Base-by-base conservation (phyloP, 164 flowering plant species). In the Euptelea pleiosperma region DNA sequence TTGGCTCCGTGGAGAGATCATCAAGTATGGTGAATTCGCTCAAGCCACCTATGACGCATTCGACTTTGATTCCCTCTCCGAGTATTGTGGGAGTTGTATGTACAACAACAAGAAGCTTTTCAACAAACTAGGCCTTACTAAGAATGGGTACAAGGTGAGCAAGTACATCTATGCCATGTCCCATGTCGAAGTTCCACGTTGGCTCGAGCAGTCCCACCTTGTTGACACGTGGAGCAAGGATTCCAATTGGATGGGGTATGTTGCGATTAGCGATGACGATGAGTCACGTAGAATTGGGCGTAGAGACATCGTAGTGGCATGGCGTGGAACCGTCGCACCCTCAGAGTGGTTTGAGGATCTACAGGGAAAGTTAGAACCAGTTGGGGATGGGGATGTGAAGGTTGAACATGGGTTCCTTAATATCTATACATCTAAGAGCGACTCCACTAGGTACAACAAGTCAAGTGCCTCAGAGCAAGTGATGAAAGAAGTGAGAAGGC, bases 231-330 rank as follows among this genome's bases (percentile, higher is more conserved):
- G 88, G 87, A 79, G 85, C 66, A 74, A 65, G 26, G 80, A 78
- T 30, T 81, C 86, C n/a, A 81, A 80, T 33, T 87, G 95, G 95
- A 81, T 87, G 71, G 95, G 95, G 3, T 85, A 58, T 40, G 82
- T 87, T 0, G 87, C 89, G 0, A 83, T 85, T 3, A 79, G 84
- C 48, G 72, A 66, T 18, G 82, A 82, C 30, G 65, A 62, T 6
- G 91, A 77, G 56, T 33, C 82, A 0, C 16, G 31, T 0, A 28
- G 87, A 34, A 69, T 84, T n/a, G 91, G 95, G 0, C 57, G 95
- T 19, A 55, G 95, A 29, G 95, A 87, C 60, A 73, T 87, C 8
- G 71, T 78, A 4, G 84, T 83, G 15, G 82, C 85, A 0, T 83
- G 85, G 87, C 73, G 91, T 3, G 95, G 95, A 11, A 87, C 89